Evolutionary conservation across 2,329 filamentous ascomycete species (phyloP), one percentile per base, ranked within the genome.

Genomic region (Teratosphaeriaceae sp.): DNA sequence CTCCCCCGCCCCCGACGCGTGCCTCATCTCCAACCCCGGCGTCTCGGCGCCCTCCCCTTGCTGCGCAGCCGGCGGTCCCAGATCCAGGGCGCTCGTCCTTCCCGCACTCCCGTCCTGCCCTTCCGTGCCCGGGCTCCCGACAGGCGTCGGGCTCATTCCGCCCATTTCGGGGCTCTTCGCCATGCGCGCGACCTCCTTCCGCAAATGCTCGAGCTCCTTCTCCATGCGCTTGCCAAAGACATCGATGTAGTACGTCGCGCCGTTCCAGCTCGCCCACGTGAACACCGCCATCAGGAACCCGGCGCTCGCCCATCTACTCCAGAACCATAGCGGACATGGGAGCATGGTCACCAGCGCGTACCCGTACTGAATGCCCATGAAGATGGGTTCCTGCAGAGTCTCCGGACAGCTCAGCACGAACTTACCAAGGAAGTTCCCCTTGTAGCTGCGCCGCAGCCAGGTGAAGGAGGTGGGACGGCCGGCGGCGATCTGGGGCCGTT

Each of bases 181-280:
- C 54, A 60, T 55, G 9, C 55, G 43, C 13, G 52, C 52, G 7
- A 98, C 88, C 59, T 98, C 92, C 43, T 79, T 79, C 66, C 85
- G 89, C 68, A 98, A 77, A 40, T 83, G 77, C 62, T 98, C 89
- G 11, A 98, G 74, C 65, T 98, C 92, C 61, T 90, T 95, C 71
- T 98, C 88, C 73, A 98, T 97, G 2, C 89, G 80, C 57, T 86
- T 94, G 42, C 94, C 92, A 62, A 97, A 98, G 1, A 97, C 87
- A 57, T 98, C 92, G 59, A 98, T 97, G 66, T 98, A 98, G 65
- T 85, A 98, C 0, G 89, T 97, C 15, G 92, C 88, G 23, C 92
- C 92, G 56, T 98, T 98, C 70, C 96, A 94, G 43, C 96, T 84
- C 55, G 87, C 94, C 88, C 89, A 96, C 33, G 80, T 74, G 60